These are phyloP conservation scores for Physaria fendleri DNA, from an alignment of 345 rosid genomes.

Conservation along the genomic window DNA sequence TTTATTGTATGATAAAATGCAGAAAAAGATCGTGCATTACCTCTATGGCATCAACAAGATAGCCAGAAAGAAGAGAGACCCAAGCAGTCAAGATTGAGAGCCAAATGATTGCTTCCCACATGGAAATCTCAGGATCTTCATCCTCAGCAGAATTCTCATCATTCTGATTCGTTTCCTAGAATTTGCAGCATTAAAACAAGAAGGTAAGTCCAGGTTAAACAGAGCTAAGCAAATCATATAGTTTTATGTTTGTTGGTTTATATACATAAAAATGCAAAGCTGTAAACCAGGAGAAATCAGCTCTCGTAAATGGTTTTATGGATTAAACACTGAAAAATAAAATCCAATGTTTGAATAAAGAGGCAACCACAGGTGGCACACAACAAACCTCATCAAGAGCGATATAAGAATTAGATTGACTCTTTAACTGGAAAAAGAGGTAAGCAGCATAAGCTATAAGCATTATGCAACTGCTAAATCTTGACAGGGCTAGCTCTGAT, in stretches of 20 bases:
- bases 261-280: not conserved
- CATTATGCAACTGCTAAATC: slow-evolving; percentile 97
- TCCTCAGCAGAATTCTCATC: slow-evolving; percentile 43
- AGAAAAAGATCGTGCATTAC: slow-evolving; percentile 28
- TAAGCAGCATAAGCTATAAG: slow-evolving; percentile 85
- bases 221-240: not conserved
- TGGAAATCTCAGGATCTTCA: slow-evolving; percentile 82
- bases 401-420: slow-evolving; percentile 44
- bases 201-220: slow-evolving; percentile 21
- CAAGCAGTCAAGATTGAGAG: slow-evolving; percentile 81
- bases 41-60: slow-evolving; percentile 89
- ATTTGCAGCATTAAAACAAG: slow-evolving; percentile 17
- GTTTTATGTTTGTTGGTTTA: slow-evolving; percentile 5
- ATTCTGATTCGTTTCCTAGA: slow-evolving; percentile 56
- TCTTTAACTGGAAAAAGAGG: slow-evolving; percentile 75
- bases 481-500: slow-evolving; percentile 91
- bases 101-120: slow-evolving; percentile 85
- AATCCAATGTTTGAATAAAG: not conserved
- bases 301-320: not conserved
- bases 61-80: slow-evolving; percentile 86
- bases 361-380: slow-evolving; percentile 3
- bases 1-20: not conserved
- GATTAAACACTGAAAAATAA: not conserved
- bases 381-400: slow-evolving; percentile 62
- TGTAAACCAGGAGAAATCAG: not conserved